Evolutionary conservation across 495 filamentous ascomycete genomes (phyloP), one percentile per base, ranked within the genome.

Genomic region (Lineolata rhizophorae): DNA sequence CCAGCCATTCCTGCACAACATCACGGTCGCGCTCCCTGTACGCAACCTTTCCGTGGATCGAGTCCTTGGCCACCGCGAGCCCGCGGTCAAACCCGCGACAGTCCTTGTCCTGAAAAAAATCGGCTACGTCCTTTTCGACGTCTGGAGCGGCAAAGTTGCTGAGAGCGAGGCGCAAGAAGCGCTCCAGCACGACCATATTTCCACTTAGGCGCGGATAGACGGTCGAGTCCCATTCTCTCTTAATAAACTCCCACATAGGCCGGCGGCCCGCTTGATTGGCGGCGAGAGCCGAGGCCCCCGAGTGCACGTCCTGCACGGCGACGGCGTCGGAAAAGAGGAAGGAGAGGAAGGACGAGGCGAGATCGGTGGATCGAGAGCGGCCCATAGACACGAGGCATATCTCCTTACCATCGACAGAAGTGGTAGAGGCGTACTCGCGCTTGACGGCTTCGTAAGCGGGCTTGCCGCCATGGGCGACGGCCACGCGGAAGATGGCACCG

Each of bases 401-500:
- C 44, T 95, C 84, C 52, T 79, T 83, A 35, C 80, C 82, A 44
- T 94, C 87, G 19, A 92, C 69, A 4, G 82, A 72, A 20, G 73
- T 72, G 1, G 81, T 90, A 17, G 56, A 67, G 24, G 66, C 60
- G 57, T 77, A 97, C 51, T 91, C 79, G 5, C 79, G 58, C 56
- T 83, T 77, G 19, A 97, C 64, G 4, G 68, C 64, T 18, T 76
- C 66, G 44, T 77, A 81, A 34, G 68, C 71, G 5, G 62, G 44
- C 4, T 62, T 56, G 30, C 77, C 70, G 17, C 70, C 68, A 35
- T 76, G 60, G 18, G 63, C 64, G 19, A 94, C 59, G n/a, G 67
- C 73, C 27, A 77, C 72, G 27, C 67, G 67, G 63, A 87, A 93
- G 34, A 92, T 64, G 1, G 76, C 68, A 16, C 63, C 54, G 21